Percentiles rank a stretch among this genome's conserved stretches.
phyloP scores from a whole-genome alignment of 2,329 filamentous ascomycete species.

The Huntiella bhutanensis region DNA sequence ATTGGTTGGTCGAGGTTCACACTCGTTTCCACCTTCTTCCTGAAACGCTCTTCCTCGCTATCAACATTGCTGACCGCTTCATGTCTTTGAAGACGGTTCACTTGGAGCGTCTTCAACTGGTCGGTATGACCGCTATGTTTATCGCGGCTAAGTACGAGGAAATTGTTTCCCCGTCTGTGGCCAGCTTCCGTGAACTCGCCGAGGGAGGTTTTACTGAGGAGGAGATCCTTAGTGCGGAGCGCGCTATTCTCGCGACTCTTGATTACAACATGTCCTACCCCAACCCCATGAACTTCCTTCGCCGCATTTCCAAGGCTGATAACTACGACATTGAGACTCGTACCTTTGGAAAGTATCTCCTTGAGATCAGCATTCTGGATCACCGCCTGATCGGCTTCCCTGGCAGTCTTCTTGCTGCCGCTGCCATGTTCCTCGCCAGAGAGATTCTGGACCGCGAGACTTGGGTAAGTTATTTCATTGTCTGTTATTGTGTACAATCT shows the following conservation, averaged over 20 bases:
- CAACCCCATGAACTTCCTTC: slow-evolving; percentile 99
- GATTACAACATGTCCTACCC: slow-evolving; percentile 97
- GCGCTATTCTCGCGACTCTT: slow-evolving; percentile 75
- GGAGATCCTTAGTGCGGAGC: slow-evolving; percentile 93
- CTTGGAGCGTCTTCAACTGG: slow-evolving; percentile 85
- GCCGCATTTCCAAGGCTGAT: slow-evolving; percentile 96
- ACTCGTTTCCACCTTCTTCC: slow-evolving; percentile 89
- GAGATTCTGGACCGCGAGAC: slow-evolving; percentile 76
- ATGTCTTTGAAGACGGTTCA: slow-evolving; percentile 89
- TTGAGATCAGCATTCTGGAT: slow-evolving; percentile 91
- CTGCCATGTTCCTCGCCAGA: slow-evolving; percentile 85
- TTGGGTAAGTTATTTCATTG: slow-evolving; percentile 46
- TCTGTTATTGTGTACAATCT: background rate
- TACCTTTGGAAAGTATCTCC: slow-evolving; percentile 90
- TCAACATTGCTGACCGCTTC: slow-evolving; percentile 98
- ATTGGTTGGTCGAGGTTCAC: slow-evolving; percentile 98
- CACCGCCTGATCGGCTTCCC: slow-evolving; percentile 82
- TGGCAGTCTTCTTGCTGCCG: slow-evolving; percentile 78
- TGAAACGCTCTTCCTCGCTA: slow-evolving; percentile 86
- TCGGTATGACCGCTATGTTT: slow-evolving; percentile 98
- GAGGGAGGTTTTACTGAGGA: slow-evolving; percentile 91
- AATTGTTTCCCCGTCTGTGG: slow-evolving; percentile 86
- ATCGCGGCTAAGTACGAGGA: slow-evolving; percentile 99
- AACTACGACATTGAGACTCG: slow-evolving; percentile 98
- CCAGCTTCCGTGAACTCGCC: slow-evolving; percentile 91